Evolutionary conservation across 2,329 filamentous ascomycete genomes (phyloP), one percentile per base, ranked within the genome.

Genomic region (Cytospora piceae): DNA sequence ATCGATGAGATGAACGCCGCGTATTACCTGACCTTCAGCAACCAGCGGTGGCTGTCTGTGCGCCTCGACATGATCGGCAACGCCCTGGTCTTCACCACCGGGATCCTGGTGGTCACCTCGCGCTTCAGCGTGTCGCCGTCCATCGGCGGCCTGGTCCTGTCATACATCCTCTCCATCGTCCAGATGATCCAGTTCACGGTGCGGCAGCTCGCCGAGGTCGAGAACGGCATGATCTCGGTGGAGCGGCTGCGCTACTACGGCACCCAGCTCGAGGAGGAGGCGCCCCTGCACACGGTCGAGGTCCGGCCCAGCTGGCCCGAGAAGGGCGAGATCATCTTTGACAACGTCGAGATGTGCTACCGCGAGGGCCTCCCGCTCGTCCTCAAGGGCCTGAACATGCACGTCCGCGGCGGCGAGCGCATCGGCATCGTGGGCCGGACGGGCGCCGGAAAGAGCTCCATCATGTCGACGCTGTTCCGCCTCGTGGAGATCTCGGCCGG

Each of bases 161-260:
- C 91, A 56, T 98, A 98, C 77, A 96, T 98, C 73, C 84, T 99
- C 22, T 86, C 90, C 17, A 96, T 97, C 73, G 93, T 96, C 22
- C 92, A 96, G 76, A 93, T 97, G 90, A 90, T 98, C 70, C 94
- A 97, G 74, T 97, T 97, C 77, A 94, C 93, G 0, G 92, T 98
- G 22, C 87, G 95, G 22, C 94, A 98, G 77, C 83, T 97, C 9
- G 94, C 94, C 31, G 94, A 97, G 77, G 93, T 98, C 11, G 94
- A 98, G 77, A 98, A 97, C 78, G 93, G 94, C 74, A 98, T 98
- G 94, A 98, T 97, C 76, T 90, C 94, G 0, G 95, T 96, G 0
- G 94, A 98, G 78, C 90, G 95, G 58, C 83, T 98, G 39, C 88
- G 93, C 75, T 93, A 96, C 80, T 98, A 98, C 75, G 94, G 92